Conservation (phyloP, 257 asterid genomes). For the Apocynum venetum region DNA sequence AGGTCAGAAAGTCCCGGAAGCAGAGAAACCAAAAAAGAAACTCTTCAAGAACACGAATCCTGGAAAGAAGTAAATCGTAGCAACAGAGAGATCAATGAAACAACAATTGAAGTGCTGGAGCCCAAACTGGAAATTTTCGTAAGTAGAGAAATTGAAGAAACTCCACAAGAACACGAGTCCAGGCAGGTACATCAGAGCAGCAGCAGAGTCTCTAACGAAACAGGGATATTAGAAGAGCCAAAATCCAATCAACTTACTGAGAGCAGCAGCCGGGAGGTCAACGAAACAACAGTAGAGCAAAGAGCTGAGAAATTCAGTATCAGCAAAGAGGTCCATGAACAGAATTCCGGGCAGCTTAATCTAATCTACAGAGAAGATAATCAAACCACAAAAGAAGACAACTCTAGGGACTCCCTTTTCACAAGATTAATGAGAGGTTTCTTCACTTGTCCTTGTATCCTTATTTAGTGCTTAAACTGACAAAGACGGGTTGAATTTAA, state of each 20-base stretch:
- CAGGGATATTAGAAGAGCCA: neutral
- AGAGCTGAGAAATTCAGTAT: neutral
- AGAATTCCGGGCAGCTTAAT: neutral
- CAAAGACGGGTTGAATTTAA: too few species aligned
- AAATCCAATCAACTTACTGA: neutral
- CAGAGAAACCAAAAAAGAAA: neutral
- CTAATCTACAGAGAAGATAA: neutral
- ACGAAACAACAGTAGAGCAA: neutral
- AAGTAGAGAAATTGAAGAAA: neutral
- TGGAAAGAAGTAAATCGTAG: neutral
- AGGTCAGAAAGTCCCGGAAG: neutral
- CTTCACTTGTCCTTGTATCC: neutral
- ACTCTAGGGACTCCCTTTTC: neutral
- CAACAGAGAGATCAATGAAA: neutral
- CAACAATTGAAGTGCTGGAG: neutral
- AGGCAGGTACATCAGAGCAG: neutral
- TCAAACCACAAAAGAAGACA: neutral
- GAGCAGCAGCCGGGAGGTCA: neutral
- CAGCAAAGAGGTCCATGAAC: neutral
- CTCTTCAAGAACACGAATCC: neutral
- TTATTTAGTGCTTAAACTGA: too few species aligned
- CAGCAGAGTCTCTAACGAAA: neutral
- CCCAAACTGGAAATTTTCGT: neutral
- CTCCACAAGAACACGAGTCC: neutral
- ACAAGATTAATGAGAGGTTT: constrained; percentile 17